Evolutionary conservation across 805 yeast genomes (phyloP), one percentile per base, ranked within the genome.

Genomic region (Candida easanensis): DNA sequence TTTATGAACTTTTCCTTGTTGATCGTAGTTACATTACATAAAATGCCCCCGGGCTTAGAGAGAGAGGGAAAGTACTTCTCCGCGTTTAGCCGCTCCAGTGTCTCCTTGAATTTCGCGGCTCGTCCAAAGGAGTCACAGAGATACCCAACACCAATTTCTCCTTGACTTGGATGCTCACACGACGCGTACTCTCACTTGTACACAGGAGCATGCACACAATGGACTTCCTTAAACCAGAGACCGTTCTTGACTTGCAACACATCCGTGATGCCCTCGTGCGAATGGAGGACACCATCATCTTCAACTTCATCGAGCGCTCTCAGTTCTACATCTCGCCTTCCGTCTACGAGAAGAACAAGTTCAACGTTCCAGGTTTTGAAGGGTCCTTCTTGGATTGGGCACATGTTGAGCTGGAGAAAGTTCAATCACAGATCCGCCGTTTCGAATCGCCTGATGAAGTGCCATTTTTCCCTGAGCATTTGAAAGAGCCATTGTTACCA

Each of bases 231-330:
- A 79, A 81, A 52, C 93, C 96, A 15, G 84, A 83, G 38, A 77
- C 95, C 0, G 96, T 88, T 6, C 73, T 93, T 39, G 78, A 88
- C 56, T 70, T 93, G 45, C 71, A 70, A 54, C 89, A 93, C 65
- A 93, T 93, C 56, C 80, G 99, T 49, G 81, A 77, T 47, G 84
- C 88, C 15, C 71, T 93, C 36, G 82, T 90, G 31, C 79, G 96
- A 42, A 88, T 93, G 97, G 99, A 93, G 61, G 98, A 93, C 64
- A 86, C 97, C 6, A 89, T 93, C 54, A 84, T 93, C 48, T 93
- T 90, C 71, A 86, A 84, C 44, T 77, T 93, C 53, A 90, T 93
- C 47, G 99, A 93, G 63, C 75, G 99, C 51, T 87, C 97, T 3
- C 96, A 91, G 66, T 91, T 88, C 60, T 81, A 71, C 53, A 75